Evolutionary conservation across 148 eudicot species (phyloP).

Genomic region (Salicornia ramosissima): DNA sequence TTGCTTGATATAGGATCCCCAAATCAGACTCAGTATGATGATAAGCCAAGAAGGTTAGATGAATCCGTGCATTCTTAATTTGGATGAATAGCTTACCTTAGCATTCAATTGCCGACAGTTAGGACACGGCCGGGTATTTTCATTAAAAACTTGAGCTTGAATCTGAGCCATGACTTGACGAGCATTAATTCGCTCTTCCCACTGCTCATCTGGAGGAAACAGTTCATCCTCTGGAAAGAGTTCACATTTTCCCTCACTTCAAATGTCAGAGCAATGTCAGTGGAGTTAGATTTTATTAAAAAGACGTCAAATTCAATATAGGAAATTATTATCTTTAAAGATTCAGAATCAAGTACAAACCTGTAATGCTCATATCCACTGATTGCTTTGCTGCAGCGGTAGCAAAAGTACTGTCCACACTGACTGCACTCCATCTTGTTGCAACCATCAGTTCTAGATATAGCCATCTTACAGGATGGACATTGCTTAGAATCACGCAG

Average conservation of each 20-base stretch:
- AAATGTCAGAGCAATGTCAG: slow-evolving; percentile 5
- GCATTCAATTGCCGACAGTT: slow-evolving; percentile 61
- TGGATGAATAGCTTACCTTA: slow-evolving; percentile 73
- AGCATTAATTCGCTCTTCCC: slow-evolving; percentile 59
- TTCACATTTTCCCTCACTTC: slow-evolving; percentile 52
- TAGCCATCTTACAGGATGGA: slow-evolving; percentile 90
- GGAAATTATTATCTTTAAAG: not conserved
- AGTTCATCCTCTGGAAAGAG: slow-evolving; percentile 63
- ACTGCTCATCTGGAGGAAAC: slow-evolving; percentile 25
- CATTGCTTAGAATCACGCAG: slow-evolving; percentile 74
- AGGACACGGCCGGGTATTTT: slow-evolving; percentile 55
- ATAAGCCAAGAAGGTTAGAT: no score
- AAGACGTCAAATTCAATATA: not conserved
- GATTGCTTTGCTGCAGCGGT: slow-evolving; percentile 70
- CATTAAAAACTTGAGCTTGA: slow-evolving; percentile 39
- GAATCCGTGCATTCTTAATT: no score
- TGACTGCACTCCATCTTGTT: slow-evolving; percentile 80
- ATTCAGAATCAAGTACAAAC: slow-evolving; percentile 31
- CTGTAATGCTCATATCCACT: slow-evolving; percentile 87
- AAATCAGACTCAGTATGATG: no score
- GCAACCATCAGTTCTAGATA: slow-evolving; percentile 87
- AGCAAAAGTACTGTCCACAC: slow-evolving; percentile 79
- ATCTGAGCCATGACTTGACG: slow-evolving; percentile 54
- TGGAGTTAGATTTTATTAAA: not conserved
- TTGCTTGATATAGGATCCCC: no score